Evolutionary conservation across 2,329 filamentous ascomycete species (phyloP), one percentile per base, ranked within the genome.

Genomic region (Penicillium freii): DNA sequence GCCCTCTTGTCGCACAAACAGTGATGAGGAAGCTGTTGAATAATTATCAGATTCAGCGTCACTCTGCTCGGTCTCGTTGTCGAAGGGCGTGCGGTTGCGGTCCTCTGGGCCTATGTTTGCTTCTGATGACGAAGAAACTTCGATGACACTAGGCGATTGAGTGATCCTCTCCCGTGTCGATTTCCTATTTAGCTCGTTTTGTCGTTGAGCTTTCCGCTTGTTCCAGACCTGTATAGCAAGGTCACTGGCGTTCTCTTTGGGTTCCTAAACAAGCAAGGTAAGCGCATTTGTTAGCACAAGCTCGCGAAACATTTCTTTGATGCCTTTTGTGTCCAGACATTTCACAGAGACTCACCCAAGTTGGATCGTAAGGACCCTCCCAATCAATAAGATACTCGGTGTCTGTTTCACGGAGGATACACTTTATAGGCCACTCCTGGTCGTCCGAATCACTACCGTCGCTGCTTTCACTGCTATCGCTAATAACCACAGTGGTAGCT

Each of bases 371-470:
- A 29, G 65, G 61, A 9, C 70, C 73, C 54, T 72, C 69, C 74
- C 73, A 75, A 34, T 74, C 73, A 58, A 77, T 73, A 29, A 76
- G 64, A 62, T 75, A 77, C 48, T 72, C 64, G 19, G 64, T 62
- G 44, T 65, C 56, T 33, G 66, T 67, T 62, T 77, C 73, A 60
- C 70, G 69, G 55, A 75, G 65, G 47, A 75, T 75, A 57, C 66
- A 66, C 51, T 73, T 73, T 42, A 74, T 73, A 54, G 65, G 66
- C 59, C 64, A 74, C 63, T 75, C 71, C 57, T 69, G 65, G 43
- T 71, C 68, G n/a, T 52, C 63, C 46, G 67, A 38, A 13, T 46
- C 42, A 39, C 48, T 46, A 25, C 51, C 34, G 27, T 52, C 40
- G 31, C 34, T 56, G 48, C 51, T 63, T 38, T 61, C 38, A 46